These are phyloP conservation scores for Pseudozyma sp. DNA, from an alignment of 1,284 basidiomycete genomes.

Conservation along the genomic window DNA sequence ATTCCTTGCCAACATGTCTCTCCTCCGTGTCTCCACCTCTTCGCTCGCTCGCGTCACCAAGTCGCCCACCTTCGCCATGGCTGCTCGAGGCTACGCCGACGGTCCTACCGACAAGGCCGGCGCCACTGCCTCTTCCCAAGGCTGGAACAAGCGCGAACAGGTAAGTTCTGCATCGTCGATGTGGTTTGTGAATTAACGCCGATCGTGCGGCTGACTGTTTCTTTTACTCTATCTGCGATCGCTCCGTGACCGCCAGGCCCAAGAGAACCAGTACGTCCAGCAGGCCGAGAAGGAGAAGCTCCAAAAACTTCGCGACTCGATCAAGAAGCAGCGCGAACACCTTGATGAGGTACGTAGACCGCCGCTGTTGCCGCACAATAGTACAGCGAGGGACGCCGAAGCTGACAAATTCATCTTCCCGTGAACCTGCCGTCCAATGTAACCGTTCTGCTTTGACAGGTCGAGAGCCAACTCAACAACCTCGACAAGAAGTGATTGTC, in stretches of 20 bases:
- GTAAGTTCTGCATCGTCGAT: slow-evolving; percentile 16
- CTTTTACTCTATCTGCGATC: neutral
- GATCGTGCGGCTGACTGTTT: neutral
- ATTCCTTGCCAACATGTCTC: slow-evolving; percentile 34
- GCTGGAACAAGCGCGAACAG: slow-evolving; percentile 60
- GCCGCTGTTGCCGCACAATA: too few species aligned
- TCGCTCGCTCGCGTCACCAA: slow-evolving; percentile 46
- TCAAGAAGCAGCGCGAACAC: slow-evolving; percentile 59
- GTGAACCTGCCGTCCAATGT: too few species aligned
- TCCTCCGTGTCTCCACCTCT: slow-evolving; percentile 47
- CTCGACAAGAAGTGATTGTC: slow-evolving; percentile 51
- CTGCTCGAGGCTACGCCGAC: slow-evolving; percentile 52
- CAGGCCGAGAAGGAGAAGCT: slow-evolving; percentile 64
- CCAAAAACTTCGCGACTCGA: slow-evolving; percentile 52
- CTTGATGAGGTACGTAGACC: slow-evolving; percentile 52
- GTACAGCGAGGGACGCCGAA: neutral
- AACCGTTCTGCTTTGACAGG: slow-evolving; percentile 9
- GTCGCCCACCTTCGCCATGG: slow-evolving; percentile 49
- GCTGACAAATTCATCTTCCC: slow-evolving; percentile 1
- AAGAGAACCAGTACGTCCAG: slow-evolving; percentile 60
- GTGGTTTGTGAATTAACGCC: too few species aligned
- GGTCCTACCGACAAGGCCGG: slow-evolving; percentile 52
- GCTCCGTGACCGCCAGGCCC: slow-evolving; percentile 26
- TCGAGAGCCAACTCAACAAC: slow-evolving; percentile 53
- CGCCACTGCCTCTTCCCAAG: slow-evolving; percentile 50